These are phyloP conservation scores for Aegle marmelos DNA, from an alignment of 345 rosid species.

Conservation along the genomic window DNA sequence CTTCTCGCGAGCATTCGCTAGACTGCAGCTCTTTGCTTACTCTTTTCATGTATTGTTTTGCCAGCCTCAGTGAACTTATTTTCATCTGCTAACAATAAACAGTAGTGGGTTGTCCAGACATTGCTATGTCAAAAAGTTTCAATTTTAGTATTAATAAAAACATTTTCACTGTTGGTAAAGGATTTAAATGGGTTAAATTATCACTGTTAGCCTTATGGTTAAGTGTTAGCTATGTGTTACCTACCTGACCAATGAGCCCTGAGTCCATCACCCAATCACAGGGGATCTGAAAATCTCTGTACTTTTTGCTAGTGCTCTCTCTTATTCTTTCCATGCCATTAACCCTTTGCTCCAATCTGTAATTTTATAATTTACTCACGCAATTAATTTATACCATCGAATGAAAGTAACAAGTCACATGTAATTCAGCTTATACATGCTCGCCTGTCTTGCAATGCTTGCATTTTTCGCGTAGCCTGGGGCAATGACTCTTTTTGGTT, in stretches of 20 bases:
- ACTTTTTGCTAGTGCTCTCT: constrained; percentile 63
- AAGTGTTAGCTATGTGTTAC: constrained; percentile 24
- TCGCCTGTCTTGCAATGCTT: constrained; percentile 95
- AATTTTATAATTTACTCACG: constrained; percentile 21
- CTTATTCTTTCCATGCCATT: constrained; percentile 54
- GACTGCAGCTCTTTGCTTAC: constrained; percentile 44
- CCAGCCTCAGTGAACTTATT: constrained; percentile 62
- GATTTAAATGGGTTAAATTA: background rate
- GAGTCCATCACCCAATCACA: constrained; percentile 91
- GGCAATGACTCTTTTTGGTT: constrained; percentile 52
- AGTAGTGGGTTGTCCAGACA: background rate
- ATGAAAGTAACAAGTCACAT: constrained; percentile 12
- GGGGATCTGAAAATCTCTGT: constrained; percentile 81
- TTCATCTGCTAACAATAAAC: constrained; percentile 54
- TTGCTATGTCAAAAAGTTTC: background rate
- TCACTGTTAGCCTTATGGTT: background rate
- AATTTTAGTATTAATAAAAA: background rate
- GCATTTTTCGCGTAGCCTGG: constrained; percentile 53
- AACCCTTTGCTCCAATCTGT: constrained; percentile 79
- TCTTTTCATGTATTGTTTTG: constrained; percentile 67
- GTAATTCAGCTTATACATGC: constrained; percentile 52
- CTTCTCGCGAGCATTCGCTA: constrained; percentile 34
- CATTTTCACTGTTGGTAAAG: background rate
- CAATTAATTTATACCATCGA: constrained; percentile 19
- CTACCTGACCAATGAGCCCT: constrained; percentile 84